These are phyloP conservation scores for Spizellomyces sp. DNA, from an alignment of 192 early-diverging fungal species.

Conservation along the genomic window DNA sequence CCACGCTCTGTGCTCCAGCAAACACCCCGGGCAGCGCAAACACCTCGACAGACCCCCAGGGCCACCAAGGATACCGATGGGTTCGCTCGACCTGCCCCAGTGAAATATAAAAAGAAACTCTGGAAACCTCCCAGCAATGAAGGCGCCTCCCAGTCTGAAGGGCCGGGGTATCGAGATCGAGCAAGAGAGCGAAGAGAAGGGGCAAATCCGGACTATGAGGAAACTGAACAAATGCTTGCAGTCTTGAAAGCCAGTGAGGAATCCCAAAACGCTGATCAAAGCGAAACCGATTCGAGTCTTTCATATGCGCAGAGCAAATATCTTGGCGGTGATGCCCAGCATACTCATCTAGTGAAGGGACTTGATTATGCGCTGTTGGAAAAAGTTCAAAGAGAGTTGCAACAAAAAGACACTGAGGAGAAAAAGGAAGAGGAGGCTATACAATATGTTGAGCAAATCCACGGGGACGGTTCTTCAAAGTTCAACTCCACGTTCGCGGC, in stretches of 20 bases:
- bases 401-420: slow-evolving; percentile 19
- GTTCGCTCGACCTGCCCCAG: slow-evolving; percentile 16
- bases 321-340: slow-evolving; percentile 81
- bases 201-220: slow-evolving; percentile 65
- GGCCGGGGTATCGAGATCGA: slow-evolving; percentile 74
- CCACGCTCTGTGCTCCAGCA: slow-evolving; percentile 53
- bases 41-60: not conserved
- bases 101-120: slow-evolving; percentile 33
- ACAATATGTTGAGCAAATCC: slow-evolving; percentile 48
- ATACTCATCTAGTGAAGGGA: slow-evolving; percentile 93
- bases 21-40: slow-evolving; percentile 16
- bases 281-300: slow-evolving; percentile 11
- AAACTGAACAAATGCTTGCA: slow-evolving; percentile 63
- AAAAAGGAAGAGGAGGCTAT: slow-evolving; percentile 40
- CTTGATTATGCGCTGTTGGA: slow-evolving; percentile 83
- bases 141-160: slow-evolving; percentile 6
- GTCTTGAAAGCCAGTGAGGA: slow-evolving; percentile 34
- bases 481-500: slow-evolving; percentile 49
- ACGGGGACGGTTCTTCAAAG: slow-evolving; percentile 43
- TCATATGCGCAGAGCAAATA: slow-evolving; percentile 78
- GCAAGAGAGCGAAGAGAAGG: slow-evolving; percentile 86
- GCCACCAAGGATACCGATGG: slow-evolving; percentile 15
- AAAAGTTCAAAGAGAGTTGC: slow-evolving; percentile 59
- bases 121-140: slow-evolving; percentile 43
- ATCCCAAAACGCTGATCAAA: not conserved